Conservation (phyloP, 2,329 filamentous ascomycete genomes). For the Torrubiellomyces zombiae region DNA sequence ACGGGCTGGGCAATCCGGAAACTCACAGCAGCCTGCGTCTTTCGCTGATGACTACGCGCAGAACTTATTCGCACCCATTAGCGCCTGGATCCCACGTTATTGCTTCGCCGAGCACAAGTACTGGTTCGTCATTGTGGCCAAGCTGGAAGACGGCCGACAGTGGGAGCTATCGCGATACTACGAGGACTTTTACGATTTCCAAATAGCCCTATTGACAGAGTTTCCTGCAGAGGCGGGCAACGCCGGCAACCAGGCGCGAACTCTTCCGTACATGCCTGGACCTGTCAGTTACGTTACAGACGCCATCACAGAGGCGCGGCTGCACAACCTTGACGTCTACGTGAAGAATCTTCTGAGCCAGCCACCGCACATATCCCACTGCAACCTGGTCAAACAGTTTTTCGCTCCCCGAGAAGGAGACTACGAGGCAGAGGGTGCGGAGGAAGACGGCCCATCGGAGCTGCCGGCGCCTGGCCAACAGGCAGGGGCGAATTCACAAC, state of each 20-base stretch:
- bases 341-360: constrained; percentile 81
- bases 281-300: constrained; percentile 98
- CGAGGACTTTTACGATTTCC: constrained; percentile 97
- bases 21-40: constrained; percentile 19
- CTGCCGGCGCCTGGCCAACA: too few species aligned
- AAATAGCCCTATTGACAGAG: constrained; percentile 81
- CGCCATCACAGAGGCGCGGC: constrained; percentile 81
- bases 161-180: constrained; percentile 94
- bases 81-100: constrained; percentile 77
- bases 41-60: constrained; percentile 25
- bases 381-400: constrained; percentile 72
- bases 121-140: constrained; percentile 92
- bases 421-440: constrained; percentile 73
- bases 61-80: constrained; percentile 56
- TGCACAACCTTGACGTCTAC: constrained; percentile 87
- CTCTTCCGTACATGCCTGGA: constrained; percentile 91
- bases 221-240: constrained; percentile 91
- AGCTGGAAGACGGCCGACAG: constrained; percentile 74
- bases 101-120: constrained; percentile 97
- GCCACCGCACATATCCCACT: constrained; percentile 68
- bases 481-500: constrained; percentile 31
- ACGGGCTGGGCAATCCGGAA: constrained; percentile 12
- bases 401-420: constrained; percentile 83
- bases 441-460: constrained; percentile 61
- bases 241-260: constrained; percentile 59